phyloP scores from a whole-genome alignment of 106 monocot genomes.

The Phalaenopsis equestris region DNA sequence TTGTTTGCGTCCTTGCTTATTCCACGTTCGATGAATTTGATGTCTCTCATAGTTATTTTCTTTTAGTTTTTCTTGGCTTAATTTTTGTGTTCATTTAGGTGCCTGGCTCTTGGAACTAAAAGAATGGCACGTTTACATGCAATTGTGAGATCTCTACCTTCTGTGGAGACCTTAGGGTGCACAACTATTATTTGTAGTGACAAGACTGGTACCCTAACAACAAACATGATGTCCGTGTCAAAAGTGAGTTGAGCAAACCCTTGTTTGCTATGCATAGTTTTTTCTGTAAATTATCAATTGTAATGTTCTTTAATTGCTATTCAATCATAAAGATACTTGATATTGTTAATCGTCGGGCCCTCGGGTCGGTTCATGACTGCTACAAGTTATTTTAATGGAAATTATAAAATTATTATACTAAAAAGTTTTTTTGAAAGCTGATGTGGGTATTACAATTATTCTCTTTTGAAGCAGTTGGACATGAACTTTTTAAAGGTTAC shows the following conservation, averaged over 20 bases:
- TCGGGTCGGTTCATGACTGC: too few relatives aligned
- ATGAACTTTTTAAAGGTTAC: too few relatives aligned
- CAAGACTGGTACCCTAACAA: slow-evolving; percentile 97
- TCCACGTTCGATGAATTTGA: neutral
- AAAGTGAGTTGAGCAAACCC: slow-evolving; percentile 42
- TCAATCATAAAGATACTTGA: neutral
- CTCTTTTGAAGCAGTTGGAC: too few relatives aligned
- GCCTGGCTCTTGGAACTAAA: slow-evolving; percentile 97
- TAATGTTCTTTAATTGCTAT: neutral
- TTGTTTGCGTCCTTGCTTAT: neutral
- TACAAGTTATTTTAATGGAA: too few relatives aligned
- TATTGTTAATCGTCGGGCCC: neutral
- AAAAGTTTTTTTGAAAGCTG: too few relatives aligned
- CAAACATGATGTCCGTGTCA: slow-evolving; percentile 99
- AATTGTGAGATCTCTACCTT: slow-evolving; percentile 95
- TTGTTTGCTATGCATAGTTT: neutral
- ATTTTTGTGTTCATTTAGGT: slow-evolving; percentile 38
- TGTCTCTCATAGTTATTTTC: neutral
- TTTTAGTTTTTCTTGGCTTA: neutral
- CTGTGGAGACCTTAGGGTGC: slow-evolving; percentile 97
- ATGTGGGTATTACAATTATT: too few relatives aligned
- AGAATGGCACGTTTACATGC: slow-evolving; percentile 99
- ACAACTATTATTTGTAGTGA: slow-evolving; percentile 99
- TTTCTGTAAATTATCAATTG: neutral
- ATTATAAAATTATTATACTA: too few relatives aligned